These are phyloP conservation scores for Chaetomiaceae sp. DNA, from an alignment of 2,329 filamentous ascomycete genomes.

Conservation along the genomic window DNA sequence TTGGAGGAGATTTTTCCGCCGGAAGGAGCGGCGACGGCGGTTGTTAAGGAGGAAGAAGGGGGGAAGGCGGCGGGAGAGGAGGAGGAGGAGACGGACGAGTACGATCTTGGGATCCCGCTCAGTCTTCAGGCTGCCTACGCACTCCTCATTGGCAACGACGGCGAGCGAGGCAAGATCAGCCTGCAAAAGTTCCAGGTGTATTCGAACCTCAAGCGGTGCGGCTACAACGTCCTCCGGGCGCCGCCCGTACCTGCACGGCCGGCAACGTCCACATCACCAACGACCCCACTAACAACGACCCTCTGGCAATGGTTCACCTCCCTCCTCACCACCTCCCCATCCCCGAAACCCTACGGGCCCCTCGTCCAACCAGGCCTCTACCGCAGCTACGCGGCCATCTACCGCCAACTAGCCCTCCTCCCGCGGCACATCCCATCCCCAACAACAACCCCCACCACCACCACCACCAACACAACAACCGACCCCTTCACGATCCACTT, in stretches of 20 bases:
- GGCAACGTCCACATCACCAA: constrained; percentile 4
- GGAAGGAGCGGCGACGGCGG: constrained; percentile 3
- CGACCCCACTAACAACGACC: constrained; percentile 20
- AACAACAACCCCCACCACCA: constrained; percentile 26
- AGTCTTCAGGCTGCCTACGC: constrained; percentile 89
- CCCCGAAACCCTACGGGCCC: constrained; percentile 44
- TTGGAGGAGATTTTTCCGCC: constrained; percentile 46
- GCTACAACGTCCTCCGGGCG: constrained; percentile 76
- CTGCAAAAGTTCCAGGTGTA: constrained; percentile 88
- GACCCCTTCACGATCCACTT: constrained; percentile 69
- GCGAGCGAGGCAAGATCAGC: constrained; percentile 53
- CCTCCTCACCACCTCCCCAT: constrained; percentile 34
- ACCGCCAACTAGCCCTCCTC: constrained; percentile 69
- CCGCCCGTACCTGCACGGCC: constrained; percentile 34
- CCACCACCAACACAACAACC: constrained; percentile 26
- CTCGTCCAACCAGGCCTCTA: constrained; percentile 60
- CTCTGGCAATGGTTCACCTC: constrained; percentile 53
- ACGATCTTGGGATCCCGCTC: constrained; percentile 69
- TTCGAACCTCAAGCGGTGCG: constrained; percentile 72
- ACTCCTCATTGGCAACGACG: constrained; percentile 69
- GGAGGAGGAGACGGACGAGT: constrained; percentile 39
- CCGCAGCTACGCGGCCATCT: constrained; percentile 66
- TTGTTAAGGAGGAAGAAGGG: constrained; percentile 11
- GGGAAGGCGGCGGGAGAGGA: constrained; percentile 17
- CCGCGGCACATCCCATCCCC: constrained; percentile 59